Evolutionary conservation across 306 rosid species (phyloP).

Genomic region (Castanospermum australe): DNA sequence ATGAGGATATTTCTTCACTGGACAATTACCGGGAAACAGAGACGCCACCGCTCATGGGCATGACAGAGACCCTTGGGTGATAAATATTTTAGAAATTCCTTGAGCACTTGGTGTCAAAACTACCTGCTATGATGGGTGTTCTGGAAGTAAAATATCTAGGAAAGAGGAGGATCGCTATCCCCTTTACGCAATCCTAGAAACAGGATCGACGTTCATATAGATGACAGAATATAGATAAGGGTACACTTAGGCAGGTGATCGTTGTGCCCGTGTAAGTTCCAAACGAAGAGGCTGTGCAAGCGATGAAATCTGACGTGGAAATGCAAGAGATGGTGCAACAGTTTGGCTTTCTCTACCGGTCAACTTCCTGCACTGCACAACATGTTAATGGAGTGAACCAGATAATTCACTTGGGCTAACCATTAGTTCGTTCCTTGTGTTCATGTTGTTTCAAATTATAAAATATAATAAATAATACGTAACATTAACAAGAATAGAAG

Average conservation of each 20-base stretch:
- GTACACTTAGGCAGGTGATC: constrained; percentile 12
- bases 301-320: neutral
- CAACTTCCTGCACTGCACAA: neutral
- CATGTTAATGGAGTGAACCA: neutral
- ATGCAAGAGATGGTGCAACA: neutral
- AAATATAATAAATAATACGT: neutral
- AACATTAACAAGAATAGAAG: neutral
- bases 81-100: constrained; percentile 16
- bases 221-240: constrained; percentile 36
- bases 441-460: neutral
- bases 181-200: constrained; percentile 10
- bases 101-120: constrained; percentile 24
- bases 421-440: neutral
- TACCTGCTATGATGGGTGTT: constrained; percentile 30
- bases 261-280: constrained; percentile 1
- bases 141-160: constrained; percentile 9
- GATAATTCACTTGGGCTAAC: neutral
- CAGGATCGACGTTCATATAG: constrained; percentile 15
- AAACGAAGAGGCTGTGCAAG: neutral
- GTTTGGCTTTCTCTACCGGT: neutral
- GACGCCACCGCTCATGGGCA: constrained; percentile 42
- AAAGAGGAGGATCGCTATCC: constrained; percentile 3
- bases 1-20: constrained; percentile 23
- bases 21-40: constrained; percentile 38
- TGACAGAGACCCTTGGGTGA: constrained; percentile 28